Base-by-base conservation (phyloP, 257 asterid species). In the Lycium barbarum region DNA sequence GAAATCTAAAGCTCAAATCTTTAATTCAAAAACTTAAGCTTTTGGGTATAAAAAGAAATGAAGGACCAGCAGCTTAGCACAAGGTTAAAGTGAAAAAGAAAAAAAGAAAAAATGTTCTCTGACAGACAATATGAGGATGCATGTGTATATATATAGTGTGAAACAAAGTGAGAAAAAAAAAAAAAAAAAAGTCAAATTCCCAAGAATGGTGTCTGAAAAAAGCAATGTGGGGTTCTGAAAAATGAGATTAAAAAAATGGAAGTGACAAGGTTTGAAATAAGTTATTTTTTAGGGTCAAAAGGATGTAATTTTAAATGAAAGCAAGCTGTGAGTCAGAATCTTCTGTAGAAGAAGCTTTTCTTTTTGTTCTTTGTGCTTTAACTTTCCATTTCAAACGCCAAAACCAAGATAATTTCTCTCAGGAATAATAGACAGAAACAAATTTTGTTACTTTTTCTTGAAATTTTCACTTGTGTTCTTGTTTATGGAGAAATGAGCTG, bases 151-250 rank as follows among this genome's bases (percentile, higher is more conserved):
- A 54, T 76, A 58, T 14, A 33, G 86, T 84, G 73, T 59, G 40
- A 78, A 51, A 85, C 33, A 80, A 66, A 55, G 83, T 53, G 83
- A 85, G 82, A 84, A 84, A 26, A 26, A 26, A 26, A 70, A n/a
- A n/a, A n/a, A n/a, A n/a, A 87, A 70, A 88, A 59, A 67, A 86
- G 83, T 83, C 87, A 84, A 87, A 86, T 51, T 84, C 90, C 82
- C 93, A 87, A 95, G 94, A 92, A 78, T 80, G 87, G 89, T 89
- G 93, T 88, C 91, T 83, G 89, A 81, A 36, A 87, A 91, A 88
- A 68, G 79, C 68, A 68, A 49, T 38, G 90, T 79, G 86, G 83
- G 97, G 82, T 86, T 90, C 90, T 91, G 90, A 82, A 67, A 88
- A 88, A 86, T 83, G 89, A 89, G 86, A 22, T 87, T 84, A 55